phyloP scores from a whole-genome alignment of 306 rosid species.

The Castanea mollissima region DNA sequence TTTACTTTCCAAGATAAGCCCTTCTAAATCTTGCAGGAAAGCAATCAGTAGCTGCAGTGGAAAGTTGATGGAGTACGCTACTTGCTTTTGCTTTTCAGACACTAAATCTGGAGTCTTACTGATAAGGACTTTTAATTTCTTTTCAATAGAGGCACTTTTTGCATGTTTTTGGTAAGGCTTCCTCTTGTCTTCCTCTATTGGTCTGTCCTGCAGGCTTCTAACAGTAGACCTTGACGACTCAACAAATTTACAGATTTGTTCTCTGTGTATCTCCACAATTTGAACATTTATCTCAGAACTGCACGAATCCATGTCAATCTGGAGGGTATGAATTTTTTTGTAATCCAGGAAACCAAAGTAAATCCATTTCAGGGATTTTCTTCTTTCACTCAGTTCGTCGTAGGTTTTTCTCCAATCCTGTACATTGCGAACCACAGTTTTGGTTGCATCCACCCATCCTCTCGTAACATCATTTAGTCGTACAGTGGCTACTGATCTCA shows the following conservation, averaged over 20 bases:
- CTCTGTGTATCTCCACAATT: not conserved
- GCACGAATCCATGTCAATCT: no score
- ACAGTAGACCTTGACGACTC: constrained; percentile 12
- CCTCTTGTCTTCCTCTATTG: constrained; percentile 7
- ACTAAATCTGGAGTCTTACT: not conserved
- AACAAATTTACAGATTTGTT: constrained; percentile 10
- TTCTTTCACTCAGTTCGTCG: not conserved
- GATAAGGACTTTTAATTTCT: not conserved
- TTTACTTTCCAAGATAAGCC: constrained; percentile 25
- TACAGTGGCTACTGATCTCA: not conserved
- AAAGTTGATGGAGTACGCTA: not conserved
- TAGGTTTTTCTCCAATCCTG: not conserved
- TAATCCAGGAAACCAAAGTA: not conserved
- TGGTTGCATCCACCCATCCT: constrained; percentile 17
- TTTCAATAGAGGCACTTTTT: not conserved
- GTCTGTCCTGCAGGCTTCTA: constrained; percentile 5
- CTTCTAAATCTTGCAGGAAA: constrained; percentile 23
- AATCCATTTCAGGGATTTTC: no score
- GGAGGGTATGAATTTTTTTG: no score
- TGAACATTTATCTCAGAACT: not conserved
- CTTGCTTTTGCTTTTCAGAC: constrained; percentile 13
- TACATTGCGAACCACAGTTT: not conserved
- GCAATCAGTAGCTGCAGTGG: constrained; percentile 16
- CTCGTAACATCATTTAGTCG: constrained; percentile 2
- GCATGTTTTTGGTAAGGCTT: not conserved